Conservation (phyloP, 192 early-diverging fungal genomes). For the Backusella macrospora region DNA sequence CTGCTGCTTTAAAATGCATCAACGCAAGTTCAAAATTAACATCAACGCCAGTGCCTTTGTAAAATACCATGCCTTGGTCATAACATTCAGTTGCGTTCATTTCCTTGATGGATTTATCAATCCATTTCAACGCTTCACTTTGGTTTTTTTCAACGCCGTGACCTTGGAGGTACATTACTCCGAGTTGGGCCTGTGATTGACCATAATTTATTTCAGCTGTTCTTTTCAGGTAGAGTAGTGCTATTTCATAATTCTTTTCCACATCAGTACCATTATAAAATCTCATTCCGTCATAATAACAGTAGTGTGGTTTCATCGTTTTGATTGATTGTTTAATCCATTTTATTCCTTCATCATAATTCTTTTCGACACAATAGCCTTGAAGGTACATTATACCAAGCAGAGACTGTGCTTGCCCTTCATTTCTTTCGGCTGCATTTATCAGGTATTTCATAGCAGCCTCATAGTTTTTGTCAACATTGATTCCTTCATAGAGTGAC, state of each 20-base stretch:
- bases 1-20: too few relatives aligned
- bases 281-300: too few relatives aligned
- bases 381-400: background rate
- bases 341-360: background rate
- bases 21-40: too few relatives aligned
- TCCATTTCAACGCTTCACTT: background rate
- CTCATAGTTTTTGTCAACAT: too few relatives aligned
- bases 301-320: background rate
- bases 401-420: background rate
- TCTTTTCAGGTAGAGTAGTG: background rate
- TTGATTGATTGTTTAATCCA: background rate
- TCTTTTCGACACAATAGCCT: background rate
- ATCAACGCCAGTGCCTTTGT: background rate
- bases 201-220: background rate
- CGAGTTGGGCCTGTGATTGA: background rate
- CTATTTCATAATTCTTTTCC: too few relatives aligned
- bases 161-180: background rate
- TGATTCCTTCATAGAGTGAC: too few relatives aligned
- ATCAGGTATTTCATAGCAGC: background rate
- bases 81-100: background rate
- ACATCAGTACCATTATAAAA: too few relatives aligned
- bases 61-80: background rate
- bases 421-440: background rate
- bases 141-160: background rate
- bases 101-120: background rate